These are phyloP conservation scores for Cornus kousa DNA, from an alignment of 148 eudicot genomes.

Conservation along the genomic window DNA sequence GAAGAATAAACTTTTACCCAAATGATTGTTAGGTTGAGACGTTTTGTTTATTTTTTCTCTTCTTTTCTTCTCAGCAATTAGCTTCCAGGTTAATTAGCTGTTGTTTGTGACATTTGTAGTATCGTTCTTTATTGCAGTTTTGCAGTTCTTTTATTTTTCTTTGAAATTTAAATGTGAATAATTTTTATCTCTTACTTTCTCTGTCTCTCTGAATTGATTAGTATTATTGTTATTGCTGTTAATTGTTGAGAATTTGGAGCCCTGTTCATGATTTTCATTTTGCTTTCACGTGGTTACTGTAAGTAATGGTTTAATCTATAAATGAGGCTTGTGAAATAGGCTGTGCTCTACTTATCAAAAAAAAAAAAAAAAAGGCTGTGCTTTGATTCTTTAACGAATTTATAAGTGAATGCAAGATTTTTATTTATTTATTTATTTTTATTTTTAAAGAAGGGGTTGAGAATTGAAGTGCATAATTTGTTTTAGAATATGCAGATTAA, in stretches of 20 bases:
- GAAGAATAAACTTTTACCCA: too few relatives aligned
- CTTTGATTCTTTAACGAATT: too few relatives aligned
- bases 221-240: neutral
- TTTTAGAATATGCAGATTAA: neutral
- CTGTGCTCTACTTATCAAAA: neutral
- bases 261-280: neutral
- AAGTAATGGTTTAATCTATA: neutral
- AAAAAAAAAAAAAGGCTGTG: neutral
- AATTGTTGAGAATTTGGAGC: neutral
- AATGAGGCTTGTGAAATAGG: neutral
- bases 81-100: neutral
- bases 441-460: too few relatives aligned
- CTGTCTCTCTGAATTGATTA: neutral
- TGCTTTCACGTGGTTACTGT: neutral
- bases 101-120: neutral
- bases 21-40: too few relatives aligned
- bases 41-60: neutral
- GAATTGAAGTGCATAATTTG: too few relatives aligned
- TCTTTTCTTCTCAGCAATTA: conserved; percentile 1
- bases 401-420: too few relatives aligned
- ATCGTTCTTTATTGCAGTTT: too few relatives aligned
- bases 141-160: too few relatives aligned
- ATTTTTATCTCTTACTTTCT: too few relatives aligned
- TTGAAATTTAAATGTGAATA: too few relatives aligned
- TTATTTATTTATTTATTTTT: too few relatives aligned